Percentiles rank a stretch among this genome's conserved stretches.
These are phyloP conservation scores for Nepenthes alata DNA, from an alignment of 179 eudicot species.

Conservation along the genomic window DNA sequence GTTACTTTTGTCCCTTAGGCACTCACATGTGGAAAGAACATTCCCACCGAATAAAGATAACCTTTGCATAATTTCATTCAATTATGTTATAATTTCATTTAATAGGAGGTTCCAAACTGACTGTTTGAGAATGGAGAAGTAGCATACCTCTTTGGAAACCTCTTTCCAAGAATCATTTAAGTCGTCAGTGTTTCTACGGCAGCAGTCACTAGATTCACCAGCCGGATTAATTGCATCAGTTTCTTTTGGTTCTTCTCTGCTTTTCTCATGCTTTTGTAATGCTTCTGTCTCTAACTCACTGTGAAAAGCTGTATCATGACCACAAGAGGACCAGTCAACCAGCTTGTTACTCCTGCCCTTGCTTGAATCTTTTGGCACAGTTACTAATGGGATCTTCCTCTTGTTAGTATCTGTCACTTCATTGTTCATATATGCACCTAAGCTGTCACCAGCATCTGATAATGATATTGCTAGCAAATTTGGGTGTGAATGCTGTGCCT, in stretches of 20 bases:
- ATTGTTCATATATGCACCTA: conserved; percentile 26
- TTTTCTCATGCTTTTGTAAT: conserved; percentile 37
- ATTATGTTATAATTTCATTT: too few species aligned
- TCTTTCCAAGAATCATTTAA: conserved; percentile 76
- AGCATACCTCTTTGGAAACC: conserved; percentile 81
- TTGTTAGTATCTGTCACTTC: conserved; percentile 22
- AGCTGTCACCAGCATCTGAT: conserved; percentile 43
- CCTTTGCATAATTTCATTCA: too few species aligned
- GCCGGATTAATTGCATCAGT: conserved; percentile 29
- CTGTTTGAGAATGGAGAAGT: neutral
- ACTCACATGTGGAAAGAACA: too few species aligned
- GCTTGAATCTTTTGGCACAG: conserved; percentile 37
- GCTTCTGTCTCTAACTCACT: conserved; percentile 87
- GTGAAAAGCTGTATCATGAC: conserved; percentile 79
- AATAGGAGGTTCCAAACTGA: too few species aligned
- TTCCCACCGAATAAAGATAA: too few species aligned
- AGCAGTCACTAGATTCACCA: conserved; percentile 43
- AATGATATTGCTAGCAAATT: conserved; percentile 36
- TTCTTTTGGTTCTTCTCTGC: conserved; percentile 43
- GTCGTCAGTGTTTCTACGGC: conserved; percentile 38
- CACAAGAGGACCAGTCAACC: conserved; percentile 93
- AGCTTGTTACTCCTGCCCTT: conserved; percentile 41
- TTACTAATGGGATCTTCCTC: conserved; percentile 20
- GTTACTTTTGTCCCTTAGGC: too few species aligned
- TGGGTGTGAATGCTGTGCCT: conserved; percentile 30